A percentile compares a stretch with the other conserved stretches of the same genome.
phyloP scores from a whole-genome alignment of 345 rosid genomes.

The Camelina neglecta region DNA sequence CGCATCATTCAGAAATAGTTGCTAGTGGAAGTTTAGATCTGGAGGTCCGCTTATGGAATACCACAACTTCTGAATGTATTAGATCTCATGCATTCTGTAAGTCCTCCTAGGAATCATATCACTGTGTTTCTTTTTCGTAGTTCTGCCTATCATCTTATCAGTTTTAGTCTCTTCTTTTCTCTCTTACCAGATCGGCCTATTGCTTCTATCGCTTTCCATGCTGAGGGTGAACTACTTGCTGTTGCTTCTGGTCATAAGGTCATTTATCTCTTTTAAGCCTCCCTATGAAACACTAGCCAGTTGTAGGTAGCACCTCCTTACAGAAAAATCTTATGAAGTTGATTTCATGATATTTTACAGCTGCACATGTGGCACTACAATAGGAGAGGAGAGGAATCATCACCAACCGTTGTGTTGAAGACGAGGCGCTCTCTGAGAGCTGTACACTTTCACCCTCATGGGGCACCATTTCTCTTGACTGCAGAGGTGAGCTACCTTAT shows the following conservation, averaged over 20 bases:
- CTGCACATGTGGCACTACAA: conserved; percentile 75
- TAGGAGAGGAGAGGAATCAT: conserved; percentile 58
- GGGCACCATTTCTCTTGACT: conserved; percentile 75
- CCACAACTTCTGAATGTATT: conserved; percentile 65
- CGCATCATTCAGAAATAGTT: conserved; percentile 67
- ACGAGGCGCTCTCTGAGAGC: conserved; percentile 81
- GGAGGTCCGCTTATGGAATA: conserved; percentile 81
- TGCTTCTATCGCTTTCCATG: conserved; percentile 88
- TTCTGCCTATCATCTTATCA: conserved; percentile 1
- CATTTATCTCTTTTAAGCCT: conserved; percentile 27
- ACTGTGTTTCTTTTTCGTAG: conserved; percentile 5
- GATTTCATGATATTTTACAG: conserved; percentile 43
- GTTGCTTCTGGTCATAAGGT: conserved; percentile 92
- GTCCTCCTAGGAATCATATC: conserved; percentile 19
- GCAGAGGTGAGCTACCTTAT: conserved; percentile 67
- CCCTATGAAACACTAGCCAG: conserved; percentile 1
- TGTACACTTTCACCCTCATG: conserved; percentile 81
- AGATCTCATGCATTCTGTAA: conserved; percentile 77
- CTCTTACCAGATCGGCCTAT: conserved; percentile 66
- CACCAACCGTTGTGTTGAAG: conserved; percentile 65
- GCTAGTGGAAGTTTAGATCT: conserved; percentile 92
- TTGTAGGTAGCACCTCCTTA: conserved; percentile 19
- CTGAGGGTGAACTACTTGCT: conserved; percentile 76
- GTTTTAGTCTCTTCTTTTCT: neutral
- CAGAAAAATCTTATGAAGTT: conserved; percentile 23